Evolutionary conservation across 2,329 filamentous ascomycete genomes (phyloP).

Genomic region (Aspergillus alliaceus): DNA sequence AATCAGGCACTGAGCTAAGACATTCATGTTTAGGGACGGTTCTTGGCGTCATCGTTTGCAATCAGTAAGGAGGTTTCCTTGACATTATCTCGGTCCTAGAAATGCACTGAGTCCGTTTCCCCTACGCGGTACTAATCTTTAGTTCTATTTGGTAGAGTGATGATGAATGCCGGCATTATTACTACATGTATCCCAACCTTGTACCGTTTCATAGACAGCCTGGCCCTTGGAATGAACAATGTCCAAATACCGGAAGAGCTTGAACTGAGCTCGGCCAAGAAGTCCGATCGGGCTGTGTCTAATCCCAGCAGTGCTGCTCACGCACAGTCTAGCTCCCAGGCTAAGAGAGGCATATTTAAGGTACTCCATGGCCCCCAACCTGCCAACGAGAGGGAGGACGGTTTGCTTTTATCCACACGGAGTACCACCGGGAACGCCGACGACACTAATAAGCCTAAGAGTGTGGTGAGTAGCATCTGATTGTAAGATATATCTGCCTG

Average conservation of each 20-base stretch:
- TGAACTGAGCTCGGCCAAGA: background rate
- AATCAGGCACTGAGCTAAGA: too few species aligned
- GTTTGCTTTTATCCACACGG: too few species aligned
- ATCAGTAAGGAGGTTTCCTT: conserved; percentile 4
- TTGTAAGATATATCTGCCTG: too few species aligned
- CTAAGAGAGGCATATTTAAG: too few species aligned
- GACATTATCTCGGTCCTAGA: too few species aligned
- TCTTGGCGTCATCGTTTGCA: conserved; percentile 12
- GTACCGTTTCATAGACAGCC: conserved; percentile 11
- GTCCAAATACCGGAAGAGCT: background rate
- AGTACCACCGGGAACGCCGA: too few species aligned
- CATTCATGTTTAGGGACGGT: conserved; percentile 11
- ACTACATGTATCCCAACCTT: conserved; percentile 15
- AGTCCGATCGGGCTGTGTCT: background rate
- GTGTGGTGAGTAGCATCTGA: too few species aligned
- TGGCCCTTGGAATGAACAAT: background rate
- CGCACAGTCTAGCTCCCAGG: background rate
- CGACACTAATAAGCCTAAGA: too few species aligned
- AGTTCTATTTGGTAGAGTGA: background rate
- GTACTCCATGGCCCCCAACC: too few species aligned
- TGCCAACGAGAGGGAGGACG: too few species aligned
- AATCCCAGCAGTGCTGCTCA: background rate
- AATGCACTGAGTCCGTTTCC: too few species aligned
- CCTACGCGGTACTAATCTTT: background rate
- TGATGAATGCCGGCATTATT: conserved; percentile 17